Base-by-base conservation (phyloP, 2,329 filamentous ascomycete species). In the Clonostachys rhizophaga region DNA sequence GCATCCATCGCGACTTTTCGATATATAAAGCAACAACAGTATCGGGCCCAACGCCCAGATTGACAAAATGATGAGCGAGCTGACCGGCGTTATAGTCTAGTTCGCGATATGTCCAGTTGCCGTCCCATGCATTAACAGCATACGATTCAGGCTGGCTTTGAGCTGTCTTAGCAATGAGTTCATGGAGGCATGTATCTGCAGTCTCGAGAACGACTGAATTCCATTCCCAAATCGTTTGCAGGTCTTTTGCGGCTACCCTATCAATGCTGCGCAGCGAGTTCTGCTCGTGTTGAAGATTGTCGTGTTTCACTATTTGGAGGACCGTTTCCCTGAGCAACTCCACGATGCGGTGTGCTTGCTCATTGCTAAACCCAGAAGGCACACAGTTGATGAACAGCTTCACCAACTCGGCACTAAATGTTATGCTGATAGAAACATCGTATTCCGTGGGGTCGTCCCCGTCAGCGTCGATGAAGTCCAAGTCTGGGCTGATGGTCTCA, bases 91-190 rank as follows among this genome's bases (percentile, higher is more conserved):
- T 55, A 2, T 52, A 47, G 40, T 73, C 66, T 5, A 74, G 56
- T 37, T 74, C 61, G 37, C 55, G 47, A 47, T 72, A 75, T 9
- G 69, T 69, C 47, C 71, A 63, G 42, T 59, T 37, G 50, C 70
- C 70, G 47, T 74, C 70, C 68, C 69, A 73, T 3, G 71, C 70
- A 42, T 66, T 54, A 30, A 74, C 63, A 18, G 71, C 71, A 5
- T 57, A 52, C 11, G 60, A 56, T 11, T 54, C 47, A 1, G 70
- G 68, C 14, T 34, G 44, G 8, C n/a, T 34, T 12, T 14, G 11
- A 30, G 17, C 17, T 16, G 36, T 30, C n/a, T 36, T n/a, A 16
- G 20, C 20, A 33, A 45, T 39, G 24, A 44, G 17, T 13, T 40
- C 34, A 30, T 48, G 46, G 6, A 48, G n/a, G n/a, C 41, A 40